These are phyloP conservation scores for Candida vaughaniae DNA, from an alignment of 805 yeast genomes.

Conservation along the genomic window DNA sequence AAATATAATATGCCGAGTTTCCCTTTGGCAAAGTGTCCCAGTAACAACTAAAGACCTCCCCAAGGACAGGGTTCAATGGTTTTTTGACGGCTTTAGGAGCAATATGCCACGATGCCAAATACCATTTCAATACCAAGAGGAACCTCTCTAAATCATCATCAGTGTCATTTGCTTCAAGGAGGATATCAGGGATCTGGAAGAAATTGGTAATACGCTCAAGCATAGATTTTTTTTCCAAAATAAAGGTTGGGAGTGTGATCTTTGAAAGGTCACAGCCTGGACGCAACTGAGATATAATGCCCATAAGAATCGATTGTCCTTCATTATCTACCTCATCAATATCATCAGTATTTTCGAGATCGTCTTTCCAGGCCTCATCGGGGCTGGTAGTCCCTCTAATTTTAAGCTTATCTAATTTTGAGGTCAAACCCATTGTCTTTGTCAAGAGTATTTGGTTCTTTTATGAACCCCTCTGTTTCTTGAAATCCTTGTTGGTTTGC, in stretches of 20 bases:
- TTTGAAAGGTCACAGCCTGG: constrained; percentile 90
- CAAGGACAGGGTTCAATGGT: constrained; percentile 92
- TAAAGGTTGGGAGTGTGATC: constrained; percentile 93
- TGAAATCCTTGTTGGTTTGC: no score
- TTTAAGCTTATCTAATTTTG: no score
- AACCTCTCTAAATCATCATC: constrained; percentile 68
- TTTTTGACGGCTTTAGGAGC: constrained; percentile 98
- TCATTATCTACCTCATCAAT: constrained; percentile 91
- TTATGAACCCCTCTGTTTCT: no score
- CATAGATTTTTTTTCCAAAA: constrained; percentile 93
- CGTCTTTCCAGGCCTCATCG: no score
- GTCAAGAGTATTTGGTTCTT: no score
- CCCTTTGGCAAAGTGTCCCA: constrained; percentile 82
- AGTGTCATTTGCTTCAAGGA: constrained; percentile 64
- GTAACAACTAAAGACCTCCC: constrained; percentile 86
- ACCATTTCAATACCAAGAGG: constrained; percentile 78
- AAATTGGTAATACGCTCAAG: constrained; percentile 91
- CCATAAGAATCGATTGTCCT: constrained; percentile 81
- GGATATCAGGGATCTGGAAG: constrained; percentile 72
- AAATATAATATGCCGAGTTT: constrained; percentile 71
- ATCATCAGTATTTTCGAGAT: constrained; percentile 72
- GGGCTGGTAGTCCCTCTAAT: no score
- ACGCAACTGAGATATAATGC: constrained; percentile 85
- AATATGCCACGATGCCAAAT: constrained; percentile 95
- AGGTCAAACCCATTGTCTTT: constrained; percentile 8